A percentile compares a stretch with the other conserved stretches of the same genome.
Conservation (phyloP, 768 basidiomycete genomes). For the Tulasnella calospora region DNA sequence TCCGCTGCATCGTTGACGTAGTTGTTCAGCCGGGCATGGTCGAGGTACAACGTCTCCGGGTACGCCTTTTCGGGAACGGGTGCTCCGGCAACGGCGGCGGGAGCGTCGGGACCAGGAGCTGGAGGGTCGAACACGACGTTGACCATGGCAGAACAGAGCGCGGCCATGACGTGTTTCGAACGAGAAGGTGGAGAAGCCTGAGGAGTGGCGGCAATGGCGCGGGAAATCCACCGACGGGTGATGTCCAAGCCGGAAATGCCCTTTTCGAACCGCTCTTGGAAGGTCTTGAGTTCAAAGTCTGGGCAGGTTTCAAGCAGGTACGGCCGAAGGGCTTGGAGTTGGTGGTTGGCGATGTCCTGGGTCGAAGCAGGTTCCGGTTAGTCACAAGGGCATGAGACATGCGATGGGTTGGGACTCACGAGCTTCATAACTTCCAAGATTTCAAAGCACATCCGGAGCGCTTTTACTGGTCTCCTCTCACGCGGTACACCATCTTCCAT, state of each 20-base stretch:
- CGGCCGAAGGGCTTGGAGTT: conserved; percentile 87
- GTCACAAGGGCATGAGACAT: background rate
- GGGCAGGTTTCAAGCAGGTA: conserved; percentile 76
- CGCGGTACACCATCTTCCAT: conserved; percentile 42
- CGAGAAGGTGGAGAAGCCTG: conserved; percentile 12
- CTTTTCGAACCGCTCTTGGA: conserved; percentile 49
- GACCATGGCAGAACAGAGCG: conserved; percentile 33
- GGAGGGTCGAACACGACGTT: conserved; percentile 62
- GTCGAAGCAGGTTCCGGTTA: conserved; percentile 22
- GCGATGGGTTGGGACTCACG: conserved; percentile 45
- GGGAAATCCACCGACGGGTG: conserved; percentile 62
- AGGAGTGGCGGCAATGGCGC: conserved; percentile 28
- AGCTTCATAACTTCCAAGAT: conserved; percentile 94
- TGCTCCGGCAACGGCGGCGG: conserved; percentile 31
- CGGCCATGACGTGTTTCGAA: conserved; percentile 29
- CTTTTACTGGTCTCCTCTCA: conserved; percentile 61
- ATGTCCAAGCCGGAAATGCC: conserved; percentile 37
- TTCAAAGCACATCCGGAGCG: conserved; percentile 79
- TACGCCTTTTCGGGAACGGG: conserved; percentile 43
- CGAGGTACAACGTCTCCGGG: conserved; percentile 79
- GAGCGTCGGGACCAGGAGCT: conserved; percentile 28
- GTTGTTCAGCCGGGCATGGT: conserved; percentile 60
- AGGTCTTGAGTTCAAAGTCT: conserved; percentile 72
- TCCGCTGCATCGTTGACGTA: conserved; percentile 72
- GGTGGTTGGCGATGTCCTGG: conserved; percentile 95